Base-by-base conservation (phyloP, 169 alveolate genomes). In the Plasmodium reichenowi region DNA sequence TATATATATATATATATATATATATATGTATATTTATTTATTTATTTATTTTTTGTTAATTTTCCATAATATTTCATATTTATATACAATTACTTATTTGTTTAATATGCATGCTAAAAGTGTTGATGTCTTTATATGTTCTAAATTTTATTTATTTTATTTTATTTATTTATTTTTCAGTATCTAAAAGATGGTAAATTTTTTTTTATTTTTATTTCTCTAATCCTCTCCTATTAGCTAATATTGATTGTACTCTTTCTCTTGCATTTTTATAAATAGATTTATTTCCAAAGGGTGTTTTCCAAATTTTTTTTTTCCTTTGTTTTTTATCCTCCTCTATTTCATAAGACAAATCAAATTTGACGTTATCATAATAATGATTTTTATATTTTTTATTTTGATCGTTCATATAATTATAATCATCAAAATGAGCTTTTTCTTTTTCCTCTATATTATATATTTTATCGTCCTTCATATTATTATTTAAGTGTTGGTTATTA, bases 281-380 rank as follows among this genome's bases (percentile, higher is more conserved):
- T 24, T 63, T 78, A 43, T 45, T 63, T 6, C 38, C 75, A 64
- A 22, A 76, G 10, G 66, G 13, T 26, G 45, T 45, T n/a, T 45
- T 78, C 78, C 78, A 64, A 24, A 24, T 78, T 29, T 78, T 78
- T 48, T 78, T 78, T 58, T 78, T 78, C 24, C 58, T 20, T 47
- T 54, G 64, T 56, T 59, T 32, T 10, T 15, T 32, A 13, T 78
- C 89, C 2, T 76, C 76, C 13, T 78, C 89, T 52, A 64, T 64
- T 20, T 78, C 89, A 24, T 78, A 78, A 12, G 72, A 64, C 60
- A 78, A 38, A 68, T 78, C 89, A 78, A 78, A 78, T n/a, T 78
- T 78, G 9, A 60, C 45, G 38, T 78, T 78, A 43, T 78, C 67
- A 58, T 78, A 78, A 58, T 78, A 78, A 54, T 32, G 50, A 78